Percentiles rank a stretch among this genome's conserved stretches.
phyloP scores from a whole-genome alignment of 1,284 basidiomycete species.

The Apiotrichum siamense region DNA sequence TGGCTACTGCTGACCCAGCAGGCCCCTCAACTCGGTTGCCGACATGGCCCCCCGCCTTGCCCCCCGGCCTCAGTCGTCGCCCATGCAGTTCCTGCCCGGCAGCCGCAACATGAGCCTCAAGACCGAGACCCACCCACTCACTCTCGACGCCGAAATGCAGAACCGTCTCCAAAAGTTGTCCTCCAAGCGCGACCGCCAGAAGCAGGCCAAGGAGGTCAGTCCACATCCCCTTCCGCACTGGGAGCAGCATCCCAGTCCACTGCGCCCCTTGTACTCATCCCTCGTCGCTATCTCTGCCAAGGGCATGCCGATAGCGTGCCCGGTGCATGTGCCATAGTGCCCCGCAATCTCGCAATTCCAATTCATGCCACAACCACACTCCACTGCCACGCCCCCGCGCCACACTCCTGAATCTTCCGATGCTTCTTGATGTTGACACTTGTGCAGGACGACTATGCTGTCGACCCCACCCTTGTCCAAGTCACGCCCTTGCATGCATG shows the following conservation, averaged over 20 bases:
- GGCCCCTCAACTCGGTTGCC: not conserved
- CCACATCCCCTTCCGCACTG: not conserved
- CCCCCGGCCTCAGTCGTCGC: not conserved
- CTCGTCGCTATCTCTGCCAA: not conserved
- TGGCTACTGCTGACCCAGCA: not conserved
- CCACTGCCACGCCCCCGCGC: not conserved
- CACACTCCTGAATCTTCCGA: not conserved
- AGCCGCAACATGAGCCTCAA: not conserved
- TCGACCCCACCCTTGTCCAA: constrained; percentile 7
- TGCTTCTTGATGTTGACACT: not conserved
- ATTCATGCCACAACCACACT: not conserved
- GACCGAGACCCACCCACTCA: not conserved
- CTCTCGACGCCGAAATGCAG: not conserved
- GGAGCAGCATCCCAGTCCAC: not conserved
- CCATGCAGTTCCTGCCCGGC: not conserved
- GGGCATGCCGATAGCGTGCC: no score
- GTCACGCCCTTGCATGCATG: constrained; percentile 7
- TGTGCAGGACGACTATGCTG: constrained; percentile 7
- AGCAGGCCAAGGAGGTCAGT: constrained; percentile 16
- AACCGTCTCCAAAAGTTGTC: constrained; percentile 7
- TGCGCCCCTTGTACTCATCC: not conserved
- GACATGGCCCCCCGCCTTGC: not conserved
- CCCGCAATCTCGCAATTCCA: no score
- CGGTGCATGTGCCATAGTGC: no score
- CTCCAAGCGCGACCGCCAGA: constrained; percentile 15